These are phyloP conservation scores for Termitomyces sp. DNA, from an alignment of 768 basidiomycete genomes.

Conservation along the genomic window DNA sequence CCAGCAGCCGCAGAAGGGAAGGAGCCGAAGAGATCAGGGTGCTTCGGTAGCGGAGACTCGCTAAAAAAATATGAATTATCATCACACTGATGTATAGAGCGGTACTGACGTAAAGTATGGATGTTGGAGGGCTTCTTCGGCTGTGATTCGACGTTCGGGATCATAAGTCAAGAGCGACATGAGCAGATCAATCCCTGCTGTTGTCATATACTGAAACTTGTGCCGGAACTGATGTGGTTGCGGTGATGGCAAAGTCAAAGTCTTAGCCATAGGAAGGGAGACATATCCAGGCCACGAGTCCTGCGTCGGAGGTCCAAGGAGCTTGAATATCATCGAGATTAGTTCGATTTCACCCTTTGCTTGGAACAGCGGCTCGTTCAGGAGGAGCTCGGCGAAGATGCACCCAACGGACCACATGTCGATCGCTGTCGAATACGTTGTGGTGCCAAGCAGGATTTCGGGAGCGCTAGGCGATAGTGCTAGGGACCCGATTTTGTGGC, in stretches of 20 bases:
- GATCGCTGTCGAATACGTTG: constrained; percentile 90
- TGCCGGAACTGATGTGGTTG: constrained; percentile 75
- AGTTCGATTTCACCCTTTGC: constrained; percentile 95
- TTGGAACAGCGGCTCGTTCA: constrained; percentile 96
- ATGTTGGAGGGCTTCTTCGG: constrained; percentile 86
- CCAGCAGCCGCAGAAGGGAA: constrained; percentile 97
- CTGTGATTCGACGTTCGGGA: constrained; percentile 78
- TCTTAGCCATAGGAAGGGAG: constrained; percentile 74
- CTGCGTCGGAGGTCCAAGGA: constrained; percentile 88
- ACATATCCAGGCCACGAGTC: constrained; percentile 84
- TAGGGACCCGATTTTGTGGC: constrained; percentile 3
- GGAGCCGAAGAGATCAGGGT: constrained; percentile 91
- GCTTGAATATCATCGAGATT: constrained; percentile 88
- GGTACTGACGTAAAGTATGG: constrained; percentile 79
- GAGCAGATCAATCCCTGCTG: constrained; percentile 80
- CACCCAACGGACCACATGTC: constrained; percentile 99
- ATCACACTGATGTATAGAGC: not conserved
- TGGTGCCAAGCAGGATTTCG: constrained; percentile 90
- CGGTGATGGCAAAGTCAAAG: constrained; percentile 67
- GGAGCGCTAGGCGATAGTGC: constrained; percentile 60
- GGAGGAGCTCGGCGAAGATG: constrained; percentile 93
- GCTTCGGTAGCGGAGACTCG: constrained; percentile 93
- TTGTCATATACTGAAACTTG: constrained; percentile 80
- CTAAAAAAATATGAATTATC: constrained; percentile 29
- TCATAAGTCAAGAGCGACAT: constrained; percentile 84